These are phyloP conservation scores for Lactarius akahatsu DNA, from an alignment of 768 basidiomycete genomes.

Conservation along the genomic window DNA sequence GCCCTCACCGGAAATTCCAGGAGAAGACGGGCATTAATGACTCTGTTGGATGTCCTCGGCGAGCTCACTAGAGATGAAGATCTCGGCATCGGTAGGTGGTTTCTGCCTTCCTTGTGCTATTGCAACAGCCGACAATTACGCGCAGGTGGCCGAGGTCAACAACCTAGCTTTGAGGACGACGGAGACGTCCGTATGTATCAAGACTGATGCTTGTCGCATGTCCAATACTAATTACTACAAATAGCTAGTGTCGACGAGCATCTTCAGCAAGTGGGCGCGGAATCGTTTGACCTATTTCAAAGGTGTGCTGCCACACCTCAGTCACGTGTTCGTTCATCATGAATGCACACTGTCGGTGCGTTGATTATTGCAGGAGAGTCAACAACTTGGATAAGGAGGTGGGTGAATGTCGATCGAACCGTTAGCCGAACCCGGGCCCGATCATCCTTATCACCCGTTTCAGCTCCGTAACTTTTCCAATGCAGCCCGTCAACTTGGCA, in stretches of 20 bases:
- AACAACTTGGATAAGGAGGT: constrained; percentile 68
- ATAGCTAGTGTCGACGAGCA: constrained; percentile 68
- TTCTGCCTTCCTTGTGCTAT: background rate
- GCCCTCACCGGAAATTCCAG: constrained; percentile 7
- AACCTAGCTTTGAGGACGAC: constrained; percentile 60
- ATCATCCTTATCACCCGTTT: constrained; percentile 11
- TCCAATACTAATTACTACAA: background rate
- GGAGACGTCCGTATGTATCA: constrained; percentile 60
- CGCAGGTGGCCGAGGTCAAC: constrained; percentile 33
- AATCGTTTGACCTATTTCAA: constrained; percentile 62
- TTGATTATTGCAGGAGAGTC: constrained; percentile 44
- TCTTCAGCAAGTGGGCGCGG: constrained; percentile 64
- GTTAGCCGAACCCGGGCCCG: background rate
- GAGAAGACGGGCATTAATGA: constrained; percentile 49
- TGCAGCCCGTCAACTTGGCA: constrained; percentile 72
- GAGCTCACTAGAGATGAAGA: constrained; percentile 45
- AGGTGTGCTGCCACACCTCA: constrained; percentile 40
- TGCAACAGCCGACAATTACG: background rate
- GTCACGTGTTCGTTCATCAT: constrained; percentile 9
- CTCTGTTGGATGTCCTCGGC: constrained; percentile 46
- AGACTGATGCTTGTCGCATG: background rate
- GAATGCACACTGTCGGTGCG: constrained; percentile 10
- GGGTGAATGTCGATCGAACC: constrained; percentile 11
- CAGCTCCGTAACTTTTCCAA: constrained; percentile 76
- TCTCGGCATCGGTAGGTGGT: constrained; percentile 36